phyloP scores from a whole-genome alignment of 2,329 filamentous ascomycete genomes.

The Aureobasidium vineae region DNA sequence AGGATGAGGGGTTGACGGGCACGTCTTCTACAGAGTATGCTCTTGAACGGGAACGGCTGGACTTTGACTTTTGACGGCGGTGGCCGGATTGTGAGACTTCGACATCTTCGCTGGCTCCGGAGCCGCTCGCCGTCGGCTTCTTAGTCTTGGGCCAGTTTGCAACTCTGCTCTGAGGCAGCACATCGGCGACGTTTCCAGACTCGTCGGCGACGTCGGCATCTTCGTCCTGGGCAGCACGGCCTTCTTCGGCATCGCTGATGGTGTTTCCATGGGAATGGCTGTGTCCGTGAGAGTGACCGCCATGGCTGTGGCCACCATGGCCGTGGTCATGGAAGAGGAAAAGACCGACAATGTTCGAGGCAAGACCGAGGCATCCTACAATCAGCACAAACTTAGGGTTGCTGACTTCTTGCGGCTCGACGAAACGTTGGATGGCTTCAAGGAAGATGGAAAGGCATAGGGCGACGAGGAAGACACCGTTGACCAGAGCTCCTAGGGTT shows the following conservation, averaged over 20 bases:
- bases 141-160: conserved; percentile 48
- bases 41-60: conserved; percentile 60
- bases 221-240: conserved; percentile 51
- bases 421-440: conserved; percentile 86
- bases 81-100: conserved; percentile 34
- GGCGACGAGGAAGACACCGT: conserved; percentile 95
- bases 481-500: conserved; percentile 93
- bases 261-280: conserved; percentile 36
- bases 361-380: conserved; percentile 80
- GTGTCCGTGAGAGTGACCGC: conserved; percentile 56
- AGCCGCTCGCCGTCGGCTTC: conserved; percentile 11
- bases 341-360: conserved; percentile 85
- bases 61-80: conserved; percentile 55
- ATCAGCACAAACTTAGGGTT: conserved; percentile 86
- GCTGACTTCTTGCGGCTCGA: conserved; percentile 83
- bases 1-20: conserved; percentile 83
- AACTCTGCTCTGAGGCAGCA: conserved; percentile 62
- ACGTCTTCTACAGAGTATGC: conserved; percentile 64
- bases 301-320: conserved; percentile 63
- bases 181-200: conserved; percentile 58
- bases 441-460: conserved; percentile 95
- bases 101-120: conserved; percentile 34
- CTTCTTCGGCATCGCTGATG: conserved; percentile 51
- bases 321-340: conserved; percentile 91
- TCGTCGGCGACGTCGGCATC: conserved; percentile 54